Conservation (phyloP, 169 alveolate genomes). For the Cryptosporidium tyzzeri region DNA sequence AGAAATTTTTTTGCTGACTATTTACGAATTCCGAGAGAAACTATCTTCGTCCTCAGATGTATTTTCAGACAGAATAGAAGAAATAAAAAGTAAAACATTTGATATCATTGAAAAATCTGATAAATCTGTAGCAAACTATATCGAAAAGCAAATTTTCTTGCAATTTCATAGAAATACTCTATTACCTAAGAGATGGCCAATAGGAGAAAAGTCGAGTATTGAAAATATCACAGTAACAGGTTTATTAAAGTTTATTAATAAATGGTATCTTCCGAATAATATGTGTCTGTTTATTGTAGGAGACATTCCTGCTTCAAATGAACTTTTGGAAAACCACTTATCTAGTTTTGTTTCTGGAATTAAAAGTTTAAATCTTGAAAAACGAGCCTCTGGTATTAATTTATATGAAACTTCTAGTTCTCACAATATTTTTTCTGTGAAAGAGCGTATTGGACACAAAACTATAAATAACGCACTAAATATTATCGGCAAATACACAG, state of each 20-base stretch:
- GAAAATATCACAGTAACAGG: slow-evolving; percentile 13
- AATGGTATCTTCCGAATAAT: slow-evolving; percentile 56
- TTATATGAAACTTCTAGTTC: background rate
- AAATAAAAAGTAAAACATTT: slow-evolving; percentile 8
- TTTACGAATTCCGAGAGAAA: slow-evolving; percentile 24
- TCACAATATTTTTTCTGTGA: slow-evolving; percentile 34
- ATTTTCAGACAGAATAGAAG: slow-evolving; percentile 3
- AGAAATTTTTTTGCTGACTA: slow-evolving; percentile 16
- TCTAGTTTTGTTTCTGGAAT: slow-evolving; percentile 26
- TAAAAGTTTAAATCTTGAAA: background rate
- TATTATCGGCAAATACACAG: background rate
- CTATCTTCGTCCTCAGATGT: background rate
- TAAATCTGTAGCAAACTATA: slow-evolving; percentile 29
- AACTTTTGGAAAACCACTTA: slow-evolving; percentile 27
- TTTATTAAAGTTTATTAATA: slow-evolving; percentile 27
- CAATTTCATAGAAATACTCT: slow-evolving; percentile 58
- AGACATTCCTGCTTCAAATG: slow-evolving; percentile 44
- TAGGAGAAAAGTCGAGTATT: slow-evolving; percentile 19
- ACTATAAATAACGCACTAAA: background rate
- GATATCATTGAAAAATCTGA: slow-evolving; percentile 14
- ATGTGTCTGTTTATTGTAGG: slow-evolving; percentile 63
- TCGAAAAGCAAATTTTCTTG: slow-evolving; percentile 49
- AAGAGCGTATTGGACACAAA: slow-evolving; percentile 41
- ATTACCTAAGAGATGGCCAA: slow-evolving; percentile 64
- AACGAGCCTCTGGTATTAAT: background rate